phyloP scores from a whole-genome alignment of 352 stramenopile species.

The Globisporangium paroecandrum region DNA sequence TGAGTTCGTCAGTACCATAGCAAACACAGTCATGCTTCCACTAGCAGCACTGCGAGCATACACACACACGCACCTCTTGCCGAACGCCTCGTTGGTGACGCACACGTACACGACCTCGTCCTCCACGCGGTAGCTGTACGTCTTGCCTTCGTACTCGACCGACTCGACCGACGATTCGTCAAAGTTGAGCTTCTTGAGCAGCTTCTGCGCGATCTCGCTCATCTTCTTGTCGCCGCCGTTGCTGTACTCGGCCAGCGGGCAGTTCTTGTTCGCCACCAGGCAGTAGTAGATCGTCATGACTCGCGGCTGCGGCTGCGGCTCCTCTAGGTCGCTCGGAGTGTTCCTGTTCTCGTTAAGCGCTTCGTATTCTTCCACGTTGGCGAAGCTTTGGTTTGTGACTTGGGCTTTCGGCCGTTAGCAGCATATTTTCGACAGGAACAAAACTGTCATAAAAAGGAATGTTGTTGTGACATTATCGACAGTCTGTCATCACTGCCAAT shows the following conservation, averaged over 20 bases:
- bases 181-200: conserved; percentile 85
- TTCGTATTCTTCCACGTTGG: too few species aligned
- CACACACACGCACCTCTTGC: conserved; percentile 49
- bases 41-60: background rate
- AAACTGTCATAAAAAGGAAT: too few species aligned
- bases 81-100: conserved; percentile 74
- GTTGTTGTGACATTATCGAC: too few species aligned
- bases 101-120: conserved; percentile 84
- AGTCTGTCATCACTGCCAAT: too few species aligned
- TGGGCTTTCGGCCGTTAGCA: too few species aligned
- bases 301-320: background rate
- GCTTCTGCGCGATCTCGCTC: conserved; percentile 82
- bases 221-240: conserved; percentile 84
- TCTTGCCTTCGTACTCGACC: conserved; percentile 80
- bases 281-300: conserved; percentile 88
- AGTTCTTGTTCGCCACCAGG: conserved; percentile 80
- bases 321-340: too few species aligned
- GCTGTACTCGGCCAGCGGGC: conserved; percentile 75
- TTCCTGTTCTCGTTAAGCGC: too few species aligned
- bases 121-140: conserved; percentile 84
- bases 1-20: background rate
- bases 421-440: too few species aligned
- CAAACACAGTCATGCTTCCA: background rate
- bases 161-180: conserved; percentile 67
- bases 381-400: too few species aligned